A percentile compares a stretch with the other conserved stretches of the same genome.
These are phyloP conservation scores for Sarcomyxa edulis DNA, from an alignment of 768 basidiomycete genomes.

Conservation along the genomic window DNA sequence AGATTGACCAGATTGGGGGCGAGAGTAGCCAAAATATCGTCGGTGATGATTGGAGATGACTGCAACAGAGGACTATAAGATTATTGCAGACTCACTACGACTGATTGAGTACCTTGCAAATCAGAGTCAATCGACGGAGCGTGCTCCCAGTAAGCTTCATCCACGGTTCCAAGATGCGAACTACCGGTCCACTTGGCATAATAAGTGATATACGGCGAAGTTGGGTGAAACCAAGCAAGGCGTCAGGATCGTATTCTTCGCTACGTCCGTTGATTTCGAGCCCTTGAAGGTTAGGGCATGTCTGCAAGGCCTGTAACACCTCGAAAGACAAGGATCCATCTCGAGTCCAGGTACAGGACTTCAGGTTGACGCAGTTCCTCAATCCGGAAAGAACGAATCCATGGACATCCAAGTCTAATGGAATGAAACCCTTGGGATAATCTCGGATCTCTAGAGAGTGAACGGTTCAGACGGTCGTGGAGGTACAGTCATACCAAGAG, in stretches of 20 bases:
- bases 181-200: slow-evolving; percentile 62
- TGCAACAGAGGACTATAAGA: slow-evolving; percentile 23
- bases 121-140: slow-evolving; percentile 54
- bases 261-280: slow-evolving; percentile 71
- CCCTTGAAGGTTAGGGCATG: slow-evolving; percentile 38
- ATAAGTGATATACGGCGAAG: slow-evolving; percentile 61
- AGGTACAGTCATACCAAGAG: slow-evolving; percentile 1
- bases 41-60: slow-evolving; percentile 56
- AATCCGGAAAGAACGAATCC: slow-evolving; percentile 44
- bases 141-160: slow-evolving; percentile 33
- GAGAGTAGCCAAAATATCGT: slow-evolving; percentile 44
- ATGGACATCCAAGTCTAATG: slow-evolving; percentile 26
- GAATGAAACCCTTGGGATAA: slow-evolving; percentile 53
- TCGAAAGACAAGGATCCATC: slow-evolving; percentile 64
- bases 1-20: slow-evolving; percentile 45
- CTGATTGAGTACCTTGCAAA: slow-evolving; percentile 51
- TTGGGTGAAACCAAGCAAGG: slow-evolving; percentile 45
- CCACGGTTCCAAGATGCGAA: slow-evolving; percentile 49
- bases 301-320: slow-evolving; percentile 48
- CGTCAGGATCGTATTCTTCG: slow-evolving; percentile 47
- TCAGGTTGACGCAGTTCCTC: slow-evolving; percentile 55
- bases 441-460: slow-evolving; percentile 56
- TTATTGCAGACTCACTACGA: slow-evolving; percentile 1
- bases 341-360: slow-evolving; percentile 72
- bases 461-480: not conserved